Base-by-base conservation (phyloP, 768 basidiomycete genomes). In the Crassisporium funariophilum region DNA sequence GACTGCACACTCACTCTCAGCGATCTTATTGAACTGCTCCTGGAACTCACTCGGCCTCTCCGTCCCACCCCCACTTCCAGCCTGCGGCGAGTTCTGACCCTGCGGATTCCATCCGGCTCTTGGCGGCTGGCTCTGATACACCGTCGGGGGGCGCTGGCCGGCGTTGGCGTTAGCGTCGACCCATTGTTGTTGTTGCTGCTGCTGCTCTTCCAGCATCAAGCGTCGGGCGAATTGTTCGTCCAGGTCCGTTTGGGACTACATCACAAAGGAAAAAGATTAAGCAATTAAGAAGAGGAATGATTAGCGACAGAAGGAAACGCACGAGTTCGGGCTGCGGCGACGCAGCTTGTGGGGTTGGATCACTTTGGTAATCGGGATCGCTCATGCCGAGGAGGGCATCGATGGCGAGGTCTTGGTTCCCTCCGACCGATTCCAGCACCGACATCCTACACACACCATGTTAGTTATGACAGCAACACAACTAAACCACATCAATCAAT, bases 361-460 rank as follows among this genome's bases (percentile, higher is more conserved):
- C 73, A 36, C 68, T 66, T 46, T 60, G 74, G 59, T 86, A 91
- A 5, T 83, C 75, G 1, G 90, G 90, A 67, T 94, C 91, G 66
- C 77, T 91, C 91, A 94, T 92, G 8, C 84, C 86, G 5, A 94
- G 77, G 7, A 94, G 73, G 1, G 75, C 68, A 56, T 93, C 90
- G 45, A 92, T 76, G 4, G 91, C 91, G 21, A 75, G 76, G 51
- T 88, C 88, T 53, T 90, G 82, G 54, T 88, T 71, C 9, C 83
- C 77, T n/a, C 71, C 59, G 4, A 85, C 86, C 5, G 84, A 85
- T 48, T 90, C 81, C 37, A 94, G 71, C 0, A 94, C 84, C 6
- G 82, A 83, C 58, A 75, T 74, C 31, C 86, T 88, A 34, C 39
- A 42, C 21, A 42, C 20, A 45, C 39, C 10, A 27, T 31, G 21